Conservation (phyloP, 1,284 basidiomycete species). For the Somion occarium region DNA sequence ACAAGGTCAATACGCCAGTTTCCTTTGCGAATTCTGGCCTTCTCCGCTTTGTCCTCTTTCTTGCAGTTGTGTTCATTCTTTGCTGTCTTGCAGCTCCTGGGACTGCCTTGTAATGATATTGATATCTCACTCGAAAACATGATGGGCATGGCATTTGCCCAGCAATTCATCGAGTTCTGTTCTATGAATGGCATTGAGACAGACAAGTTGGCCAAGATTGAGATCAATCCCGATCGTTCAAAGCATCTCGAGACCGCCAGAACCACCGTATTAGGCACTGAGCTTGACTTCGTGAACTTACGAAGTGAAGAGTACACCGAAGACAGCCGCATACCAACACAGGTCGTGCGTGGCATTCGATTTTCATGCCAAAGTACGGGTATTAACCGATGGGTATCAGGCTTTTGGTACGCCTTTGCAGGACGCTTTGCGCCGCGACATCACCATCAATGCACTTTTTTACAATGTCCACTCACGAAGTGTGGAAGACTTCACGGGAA, state of each 20-base stretch:
- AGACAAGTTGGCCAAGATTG: constrained; percentile 75
- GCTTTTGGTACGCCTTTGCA: constrained; percentile 89
- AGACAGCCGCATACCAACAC: constrained; percentile 85
- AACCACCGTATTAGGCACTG: constrained; percentile 79
- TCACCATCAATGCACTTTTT: constrained; percentile 95
- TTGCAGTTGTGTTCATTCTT: constrained; percentile 10
- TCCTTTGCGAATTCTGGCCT: constrained; percentile 6
- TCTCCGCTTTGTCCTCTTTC: constrained; percentile 3
- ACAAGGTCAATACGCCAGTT: constrained; percentile 69
- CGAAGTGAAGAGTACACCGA: constrained; percentile 90
- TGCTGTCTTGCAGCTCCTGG: constrained; percentile 62
- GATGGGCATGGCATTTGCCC: constrained; percentile 90
- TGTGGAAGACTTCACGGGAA: constrained; percentile 88
- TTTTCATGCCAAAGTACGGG: not conserved
- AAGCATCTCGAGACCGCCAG: constrained; percentile 98
- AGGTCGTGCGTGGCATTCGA: constrained; percentile 54
- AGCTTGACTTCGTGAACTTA: constrained; percentile 94
- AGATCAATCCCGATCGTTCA: constrained; percentile 94
- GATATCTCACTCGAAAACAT: constrained; percentile 89
- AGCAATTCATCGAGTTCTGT: constrained; percentile 71
- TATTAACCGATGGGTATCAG: constrained; percentile 50
- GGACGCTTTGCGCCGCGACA: constrained; percentile 89
- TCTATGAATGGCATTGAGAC: constrained; percentile 49
- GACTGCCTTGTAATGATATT: constrained; percentile 84
- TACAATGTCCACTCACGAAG: constrained; percentile 90